Base-by-base conservation (phyloP, 768 basidiomycete genomes). In the Suillus occidentalis region DNA sequence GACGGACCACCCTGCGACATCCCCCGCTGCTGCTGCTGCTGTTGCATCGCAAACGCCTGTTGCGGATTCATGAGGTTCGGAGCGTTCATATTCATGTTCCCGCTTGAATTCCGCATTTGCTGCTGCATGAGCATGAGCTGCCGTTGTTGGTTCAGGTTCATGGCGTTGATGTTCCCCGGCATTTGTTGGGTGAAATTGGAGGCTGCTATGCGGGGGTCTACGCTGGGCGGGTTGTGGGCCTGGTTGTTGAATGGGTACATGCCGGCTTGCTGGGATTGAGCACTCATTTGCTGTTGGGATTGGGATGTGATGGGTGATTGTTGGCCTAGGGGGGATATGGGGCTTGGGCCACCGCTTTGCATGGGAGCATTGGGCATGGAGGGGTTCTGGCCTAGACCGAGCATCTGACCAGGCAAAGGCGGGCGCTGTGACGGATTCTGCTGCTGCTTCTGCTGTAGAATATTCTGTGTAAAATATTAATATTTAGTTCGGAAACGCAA, bases 91-190 rank as follows among this genome's bases (percentile, higher is more conserved):
- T 67, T 69, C 65, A 77, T 66, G 31, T 67, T 74, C 52, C 70
- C 75, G 45, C 72, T 70, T 58, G 64, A 20, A 63, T 71, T 72
- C 64, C 67, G 72, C 73, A 71, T 73, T 60, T 73, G 77, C 70
- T 74, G 78, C 75, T 74, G 78, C 75, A 82, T 77, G 53, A 81
- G 67, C 67, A 78, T 73, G 28, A 86, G 62, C 63, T 86, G 81
- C 39, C 84, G 79, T 67, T 85, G 86, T 37, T 84, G 80, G 50
- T 72, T 73, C 49, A 67, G 36, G 37, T 71, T 78, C 70, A 76
- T 67, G 22, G 69, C 72, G 49, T 65, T 69, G 50, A 78, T 70
- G 8, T 68, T 74, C 22, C 70, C 76, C 43, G 67, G 65, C 71
- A 77, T 70, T 63, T 77, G 76, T 9, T 70, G 69, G 9, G 70